A percentile compares a stretch with the other conserved stretches of the same genome.
These are phyloP conservation scores for Oidiodendron maius DNA, from an alignment of 495 filamentous ascomycete genomes.

Conservation along the genomic window DNA sequence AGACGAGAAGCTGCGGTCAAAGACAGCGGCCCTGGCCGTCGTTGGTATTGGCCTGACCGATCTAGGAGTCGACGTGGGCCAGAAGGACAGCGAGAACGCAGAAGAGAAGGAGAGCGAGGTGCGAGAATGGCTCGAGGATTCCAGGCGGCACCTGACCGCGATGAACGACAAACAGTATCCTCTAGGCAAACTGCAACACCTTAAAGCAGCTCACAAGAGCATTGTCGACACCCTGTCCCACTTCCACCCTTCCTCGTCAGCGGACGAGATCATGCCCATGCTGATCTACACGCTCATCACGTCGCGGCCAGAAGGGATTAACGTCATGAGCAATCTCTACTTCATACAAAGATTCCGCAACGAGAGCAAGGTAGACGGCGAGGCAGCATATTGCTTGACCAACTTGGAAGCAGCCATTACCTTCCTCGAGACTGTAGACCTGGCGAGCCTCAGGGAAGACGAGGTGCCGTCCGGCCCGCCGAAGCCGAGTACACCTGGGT, in stretches of 20 bases:
- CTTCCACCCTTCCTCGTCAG: slow-evolving; percentile 83
- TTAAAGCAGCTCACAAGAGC: slow-evolving; percentile 84
- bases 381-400: slow-evolving; percentile 92
- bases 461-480: slow-evolving; percentile 57
- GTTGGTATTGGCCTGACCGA: slow-evolving; percentile 87
- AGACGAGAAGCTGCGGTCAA: slow-evolving; percentile 91
- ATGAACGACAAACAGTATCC: slow-evolving; percentile 89
- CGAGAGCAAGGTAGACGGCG: slow-evolving; percentile 79
- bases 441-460: slow-evolving; percentile 84
- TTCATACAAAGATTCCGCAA: slow-evolving; percentile 94
- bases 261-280: slow-evolving; percentile 93
- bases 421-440: slow-evolving; percentile 96
- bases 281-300: slow-evolving; percentile 94
- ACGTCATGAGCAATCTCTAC: slow-evolving; percentile 84
- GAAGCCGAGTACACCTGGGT: slow-evolving; percentile 52
- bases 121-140: slow-evolving; percentile 62
- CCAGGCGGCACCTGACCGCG: slow-evolving; percentile 64
- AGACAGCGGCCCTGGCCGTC: slow-evolving; percentile 83
- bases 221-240: slow-evolving; percentile 83
- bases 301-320: slow-evolving; percentile 77
- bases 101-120: slow-evolving; percentile 63
- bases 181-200: slow-evolving; percentile 82
- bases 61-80: slow-evolving; percentile 70
- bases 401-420: slow-evolving; percentile 93
- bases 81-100: slow-evolving; percentile 34